Evolutionary conservation across 257 asterid genomes (phyloP).

Genomic region (Forsythia suspensa): DNA sequence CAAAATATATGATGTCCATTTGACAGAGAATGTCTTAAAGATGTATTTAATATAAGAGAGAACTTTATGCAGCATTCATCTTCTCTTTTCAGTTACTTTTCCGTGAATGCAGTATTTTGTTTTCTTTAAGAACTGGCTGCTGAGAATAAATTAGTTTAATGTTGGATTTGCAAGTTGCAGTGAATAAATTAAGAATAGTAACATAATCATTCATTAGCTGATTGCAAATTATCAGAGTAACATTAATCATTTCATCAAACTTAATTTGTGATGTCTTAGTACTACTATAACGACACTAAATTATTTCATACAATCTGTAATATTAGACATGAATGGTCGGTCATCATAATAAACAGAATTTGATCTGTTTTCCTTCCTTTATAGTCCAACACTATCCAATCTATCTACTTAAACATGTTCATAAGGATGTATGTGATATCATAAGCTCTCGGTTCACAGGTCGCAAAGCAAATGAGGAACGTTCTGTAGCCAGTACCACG

Average conservation of each 20-base stretch:
- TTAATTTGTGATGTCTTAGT: neutral
- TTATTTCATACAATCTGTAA: neutral
- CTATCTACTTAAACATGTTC: neutral
- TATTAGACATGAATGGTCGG: no score
- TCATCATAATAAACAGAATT: no score
- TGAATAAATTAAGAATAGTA: neutral
- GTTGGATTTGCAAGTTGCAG: neutral
- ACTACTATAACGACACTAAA: neutral
- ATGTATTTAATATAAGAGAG: constrained; percentile 11
- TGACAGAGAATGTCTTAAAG: constrained; percentile 25
- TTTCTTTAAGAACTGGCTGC: neutral
- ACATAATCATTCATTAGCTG: neutral
- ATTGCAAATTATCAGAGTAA: neutral
- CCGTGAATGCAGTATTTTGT: neutral
- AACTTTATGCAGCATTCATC: constrained; percentile 10
- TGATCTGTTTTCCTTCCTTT: neutral
- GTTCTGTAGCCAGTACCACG: neutral
- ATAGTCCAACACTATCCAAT: neutral
- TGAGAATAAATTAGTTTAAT: neutral
- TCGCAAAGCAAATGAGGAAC: neutral
- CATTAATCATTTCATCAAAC: neutral
- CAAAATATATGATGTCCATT: constrained; percentile 24
- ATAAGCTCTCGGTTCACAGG: neutral
- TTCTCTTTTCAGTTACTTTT: constrained; percentile 8
- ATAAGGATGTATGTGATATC: neutral